Percentiles rank a stretch among this genome's conserved stretches.
Evolutionary conservation across 2,329 filamentous ascomycete genomes (phyloP).

Genomic region (Anthostomella pinea): DNA sequence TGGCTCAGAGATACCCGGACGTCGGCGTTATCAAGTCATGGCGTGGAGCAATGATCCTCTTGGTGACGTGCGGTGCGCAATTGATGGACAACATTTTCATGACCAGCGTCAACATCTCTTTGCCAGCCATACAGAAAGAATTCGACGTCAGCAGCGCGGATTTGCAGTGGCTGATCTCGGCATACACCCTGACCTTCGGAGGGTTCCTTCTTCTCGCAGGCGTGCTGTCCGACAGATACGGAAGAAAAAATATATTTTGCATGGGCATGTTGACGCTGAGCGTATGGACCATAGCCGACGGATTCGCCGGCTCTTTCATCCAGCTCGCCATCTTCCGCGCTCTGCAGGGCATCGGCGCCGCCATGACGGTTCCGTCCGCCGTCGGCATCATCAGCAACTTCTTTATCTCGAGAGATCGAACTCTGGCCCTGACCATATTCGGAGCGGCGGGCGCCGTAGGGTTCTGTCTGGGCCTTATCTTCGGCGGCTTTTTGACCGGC

Average conservation of each 20-base stretch:
- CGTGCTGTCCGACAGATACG: background rate
- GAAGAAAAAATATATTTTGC: background rate
- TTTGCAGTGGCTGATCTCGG: background rate
- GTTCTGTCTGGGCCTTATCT: slow-evolving; percentile 38
- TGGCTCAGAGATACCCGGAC: no score
- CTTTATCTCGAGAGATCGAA: slow-evolving; percentile 36
- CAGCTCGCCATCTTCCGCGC: background rate
- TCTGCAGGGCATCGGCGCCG: background rate
- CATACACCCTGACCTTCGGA: background rate
- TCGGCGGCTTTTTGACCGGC: slow-evolving; percentile 38
- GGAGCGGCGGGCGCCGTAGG: slow-evolving; percentile 38
- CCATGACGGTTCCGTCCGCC: background rate
- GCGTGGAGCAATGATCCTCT: slow-evolving; percentile 36
- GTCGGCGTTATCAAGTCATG: slow-evolving; percentile 28
- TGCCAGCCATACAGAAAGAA: slow-evolving; percentile 37
- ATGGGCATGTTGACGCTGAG: background rate
- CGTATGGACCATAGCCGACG: slow-evolving; percentile 15
- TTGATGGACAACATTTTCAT: slow-evolving; percentile 44
- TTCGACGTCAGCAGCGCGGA: background rate
- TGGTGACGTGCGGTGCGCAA: slow-evolving; percentile 41
- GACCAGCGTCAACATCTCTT: slow-evolving; percentile 39
- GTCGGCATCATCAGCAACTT: slow-evolving; percentile 33
- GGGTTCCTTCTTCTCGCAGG: background rate
- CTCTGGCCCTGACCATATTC: slow-evolving; percentile 38
- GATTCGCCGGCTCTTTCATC: slow-evolving; percentile 26